Base-by-base conservation (phyloP, 1,139 yeast genomes). In the Protomyces arabidopsidicola region DNA sequence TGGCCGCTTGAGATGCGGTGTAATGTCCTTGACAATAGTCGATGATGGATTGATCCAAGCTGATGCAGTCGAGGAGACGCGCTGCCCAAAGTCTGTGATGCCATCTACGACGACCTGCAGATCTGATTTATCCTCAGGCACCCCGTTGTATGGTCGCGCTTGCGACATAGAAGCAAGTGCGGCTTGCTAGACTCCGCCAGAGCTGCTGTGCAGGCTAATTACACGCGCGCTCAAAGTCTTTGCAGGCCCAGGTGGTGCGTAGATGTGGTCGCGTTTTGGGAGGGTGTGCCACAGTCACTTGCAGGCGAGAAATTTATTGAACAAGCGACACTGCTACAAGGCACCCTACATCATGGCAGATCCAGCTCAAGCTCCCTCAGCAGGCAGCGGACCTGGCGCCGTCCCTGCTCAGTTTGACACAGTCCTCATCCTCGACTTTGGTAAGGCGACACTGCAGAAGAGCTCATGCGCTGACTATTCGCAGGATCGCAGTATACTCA, bases 391-490 rank as follows among this genome's bases (percentile, higher is more conserved):
- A 18, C 60, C 63, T 2, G 63, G 35, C 36, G 64, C 68, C 68
- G 72, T 70, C 31, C 64, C 70, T 10, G 63, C 65, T 20, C 60
- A 67, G 36, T 70, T 70, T 77, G 97, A 93, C 83, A 93, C 98
- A 81, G 90, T 93, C 71, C 82, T 93, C 80, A 97, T 93, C 76
- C 84, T 93, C 76, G 99, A 93, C 77, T 93, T 93, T 75, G 99
- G 48, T 42, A 42, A 18, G 48, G 14, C 22, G 8, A 38, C 16
- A 16, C 42, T 98, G 65, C 53, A 4, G 8, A 27, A 4, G 31
- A 5, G 45, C 20, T 27, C 34, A 22, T 24, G 14, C 10, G 42
- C 45, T 18, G 14, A 20, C 42, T 18, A 5, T 16, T 18, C 22
- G 42, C 48, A 42, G 48, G 67, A 69, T 93, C 98, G 67, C 99